Percentiles rank a stretch among this genome's conserved stretches.
Conservation (phyloP, 2,329 filamentous ascomycete species). For the Exophiala phaeomuriformis region DNA sequence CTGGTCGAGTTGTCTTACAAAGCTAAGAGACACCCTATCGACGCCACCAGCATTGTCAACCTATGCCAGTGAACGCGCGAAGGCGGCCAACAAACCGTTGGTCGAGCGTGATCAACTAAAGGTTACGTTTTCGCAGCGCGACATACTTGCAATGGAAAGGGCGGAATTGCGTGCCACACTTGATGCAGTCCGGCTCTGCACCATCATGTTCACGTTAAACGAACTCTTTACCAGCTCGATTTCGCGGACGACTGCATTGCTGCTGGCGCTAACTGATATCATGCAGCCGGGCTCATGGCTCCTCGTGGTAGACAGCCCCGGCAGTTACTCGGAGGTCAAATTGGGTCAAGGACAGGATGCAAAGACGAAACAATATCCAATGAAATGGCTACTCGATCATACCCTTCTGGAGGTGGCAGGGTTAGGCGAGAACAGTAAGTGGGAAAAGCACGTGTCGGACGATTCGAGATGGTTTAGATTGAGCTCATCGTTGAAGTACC, state of each 20-base stretch:
- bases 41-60: conserved; percentile 19
- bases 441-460: conserved; percentile 67
- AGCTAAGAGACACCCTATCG: conserved; percentile 52
- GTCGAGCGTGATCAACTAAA: conserved; percentile 23
- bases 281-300: conserved; percentile 58
- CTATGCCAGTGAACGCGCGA: conserved; percentile 23
- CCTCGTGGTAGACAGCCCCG: conserved; percentile 85
- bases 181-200: conserved; percentile 52
- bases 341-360: conserved; percentile 47
- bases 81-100: conserved; percentile 20
- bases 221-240: conserved; percentile 80
- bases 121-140: conserved; percentile 43
- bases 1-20: conserved; percentile 59
- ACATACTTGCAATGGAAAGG: conserved; percentile 39
- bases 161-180: conserved; percentile 31
- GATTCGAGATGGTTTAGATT: conserved; percentile 84
- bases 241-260: conserved; percentile 65
- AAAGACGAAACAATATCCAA: conserved; percentile 65
- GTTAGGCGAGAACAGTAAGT: conserved; percentile 36
- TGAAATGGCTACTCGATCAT: conserved; percentile 87
- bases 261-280: conserved; percentile 59
- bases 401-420: conserved; percentile 53
- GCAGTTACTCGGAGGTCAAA: conserved; percentile 79
- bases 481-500: conserved; percentile 59
- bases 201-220: conserved; percentile 89